phyloP scores from a whole-genome alignment of 1,284 basidiomycete genomes.

The Lignosus rhinocerotis region DNA sequence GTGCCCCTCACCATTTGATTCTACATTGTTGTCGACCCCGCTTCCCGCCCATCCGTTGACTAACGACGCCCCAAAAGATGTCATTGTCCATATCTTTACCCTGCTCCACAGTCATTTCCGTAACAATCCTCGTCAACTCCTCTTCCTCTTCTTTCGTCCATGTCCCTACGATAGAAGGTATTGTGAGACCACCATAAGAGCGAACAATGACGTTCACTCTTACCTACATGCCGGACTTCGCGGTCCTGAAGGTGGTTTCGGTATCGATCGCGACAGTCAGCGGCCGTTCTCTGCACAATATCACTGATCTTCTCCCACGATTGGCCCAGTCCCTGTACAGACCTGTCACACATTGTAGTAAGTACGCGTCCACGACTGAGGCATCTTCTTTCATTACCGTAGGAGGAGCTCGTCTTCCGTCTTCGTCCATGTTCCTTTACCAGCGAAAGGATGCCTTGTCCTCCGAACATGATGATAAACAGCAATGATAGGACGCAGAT shows the following conservation, averaged over 20 bases:
- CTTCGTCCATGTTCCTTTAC: slow-evolving; percentile 69
- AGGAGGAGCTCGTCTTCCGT: slow-evolving; percentile 68
- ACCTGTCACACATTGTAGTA: slow-evolving; percentile 40
- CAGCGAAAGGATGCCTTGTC: slow-evolving; percentile 62
- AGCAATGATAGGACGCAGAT: slow-evolving; percentile 74
- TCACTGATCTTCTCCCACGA: slow-evolving; percentile 76
- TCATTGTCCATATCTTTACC: slow-evolving; percentile 73
- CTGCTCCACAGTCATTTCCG: slow-evolving; percentile 66
- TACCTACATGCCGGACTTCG: slow-evolving; percentile 35
- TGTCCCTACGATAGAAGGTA: slow-evolving; percentile 37
- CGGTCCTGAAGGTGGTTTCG: slow-evolving; percentile 73
- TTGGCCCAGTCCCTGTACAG: slow-evolving; percentile 67
- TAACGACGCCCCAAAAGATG: slow-evolving; percentile 79
- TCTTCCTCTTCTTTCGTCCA: slow-evolving; percentile 80
- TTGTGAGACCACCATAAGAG: not conserved
- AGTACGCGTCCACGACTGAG: not conserved
- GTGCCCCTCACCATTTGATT: slow-evolving; percentile 69
- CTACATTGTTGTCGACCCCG: slow-evolving; percentile 80
- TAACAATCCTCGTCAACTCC: slow-evolving; percentile 68
- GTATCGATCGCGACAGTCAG: slow-evolving; percentile 83
- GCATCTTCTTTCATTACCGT: slow-evolving; percentile 43
- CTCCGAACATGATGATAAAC: slow-evolving; percentile 81
- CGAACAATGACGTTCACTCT: not conserved
- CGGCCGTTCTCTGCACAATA: slow-evolving; percentile 68
- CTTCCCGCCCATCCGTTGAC: slow-evolving; percentile 70